Evolutionary conservation across 2,329 filamentous ascomycete species (phyloP), one percentile per base, ranked within the genome.

Genomic region (Penicillium sp.): DNA sequence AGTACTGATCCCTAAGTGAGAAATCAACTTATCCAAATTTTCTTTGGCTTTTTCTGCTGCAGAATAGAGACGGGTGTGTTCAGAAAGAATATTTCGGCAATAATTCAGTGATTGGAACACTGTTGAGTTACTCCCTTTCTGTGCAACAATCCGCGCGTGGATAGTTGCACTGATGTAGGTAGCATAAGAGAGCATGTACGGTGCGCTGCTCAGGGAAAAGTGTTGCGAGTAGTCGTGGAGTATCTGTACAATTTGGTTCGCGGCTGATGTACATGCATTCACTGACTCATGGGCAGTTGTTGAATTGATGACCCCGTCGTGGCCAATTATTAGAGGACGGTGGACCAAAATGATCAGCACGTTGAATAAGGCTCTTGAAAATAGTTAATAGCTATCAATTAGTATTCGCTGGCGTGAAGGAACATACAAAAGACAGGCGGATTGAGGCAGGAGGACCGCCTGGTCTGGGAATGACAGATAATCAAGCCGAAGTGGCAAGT

Each of bases 121-220:
- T 63, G 61, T 61, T 11, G 61, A 63, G 1, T 47, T 60, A 26
- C 55, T 60, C 10, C 56, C 57, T 36, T 57, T 62, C 28, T 67
- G 66, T 5, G 72, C 71, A 9, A 80, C 80, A 22, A 80, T 79
- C 1, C 80, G 78, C 0, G 75, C 78, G 51, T 82, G 78, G 11
- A 83, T 81, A 0, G 80, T 83, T 0, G 79, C 80, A 16, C 76
- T 76, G 4, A 83, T 80, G 53, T 83, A 84, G 0, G 79, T 82
- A 0, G 82, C 80, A 59, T 84, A 84, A 0, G 79, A 81, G 2
- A 84, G 77, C 12, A 78, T 64, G 60, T 77, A 78, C 0, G 76
- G 76, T 0, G 75, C 76, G 1, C 72, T 70, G 0, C 71, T 71
- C 3, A 79, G 66, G 2, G 73, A 75, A 40, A 78, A 77, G 0